phyloP scores from a whole-genome alignment of 176 grass and related monocot genomes.

The Eleusine coracana region DNA sequence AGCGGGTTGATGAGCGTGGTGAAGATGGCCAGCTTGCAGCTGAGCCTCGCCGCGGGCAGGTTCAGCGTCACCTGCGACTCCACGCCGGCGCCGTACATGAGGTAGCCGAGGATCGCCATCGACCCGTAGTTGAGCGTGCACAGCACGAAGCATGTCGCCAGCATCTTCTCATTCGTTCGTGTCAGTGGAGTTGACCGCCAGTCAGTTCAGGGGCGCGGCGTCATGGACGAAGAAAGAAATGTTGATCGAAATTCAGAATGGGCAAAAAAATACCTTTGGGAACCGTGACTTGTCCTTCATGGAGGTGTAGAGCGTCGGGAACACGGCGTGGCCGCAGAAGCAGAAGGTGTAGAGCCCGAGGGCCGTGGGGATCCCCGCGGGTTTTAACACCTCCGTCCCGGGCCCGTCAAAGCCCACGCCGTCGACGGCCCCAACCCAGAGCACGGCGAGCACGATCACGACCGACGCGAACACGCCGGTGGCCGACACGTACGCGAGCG shows the following conservation, averaged over 20 bases:
- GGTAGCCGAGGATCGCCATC: constrained; percentile 75
- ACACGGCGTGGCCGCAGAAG: constrained; percentile 59
- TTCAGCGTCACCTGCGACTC: constrained; percentile 72
- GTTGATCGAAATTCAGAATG: not conserved
- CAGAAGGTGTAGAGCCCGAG: constrained; percentile 62
- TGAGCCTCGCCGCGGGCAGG: constrained; percentile 51
- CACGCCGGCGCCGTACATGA: constrained; percentile 71
- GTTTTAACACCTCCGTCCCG: constrained; percentile 26
- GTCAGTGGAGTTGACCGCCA: not conserved
- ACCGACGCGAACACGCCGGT: constrained; percentile 57
- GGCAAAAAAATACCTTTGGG: constrained; percentile 46
- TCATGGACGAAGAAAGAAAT: not conserved
- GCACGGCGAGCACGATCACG: constrained; percentile 46
- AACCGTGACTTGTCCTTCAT: constrained; percentile 61
- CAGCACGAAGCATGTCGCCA: constrained; percentile 51
- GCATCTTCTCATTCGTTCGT: constrained; percentile 38
- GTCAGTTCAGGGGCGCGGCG: not conserved
- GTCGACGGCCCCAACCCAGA: constrained; percentile 53
- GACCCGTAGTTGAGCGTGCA: constrained; percentile 66
- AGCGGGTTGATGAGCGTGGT: constrained; percentile 52
- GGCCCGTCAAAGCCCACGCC: constrained; percentile 53
- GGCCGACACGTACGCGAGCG: constrained; percentile 71
- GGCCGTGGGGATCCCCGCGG: constrained; percentile 52
- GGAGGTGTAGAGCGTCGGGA: constrained; percentile 60
- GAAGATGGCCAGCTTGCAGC: constrained; percentile 59